Base-by-base conservation (phyloP, 2,329 filamentous ascomycete species). In the Diaporthe batatas region DNA sequence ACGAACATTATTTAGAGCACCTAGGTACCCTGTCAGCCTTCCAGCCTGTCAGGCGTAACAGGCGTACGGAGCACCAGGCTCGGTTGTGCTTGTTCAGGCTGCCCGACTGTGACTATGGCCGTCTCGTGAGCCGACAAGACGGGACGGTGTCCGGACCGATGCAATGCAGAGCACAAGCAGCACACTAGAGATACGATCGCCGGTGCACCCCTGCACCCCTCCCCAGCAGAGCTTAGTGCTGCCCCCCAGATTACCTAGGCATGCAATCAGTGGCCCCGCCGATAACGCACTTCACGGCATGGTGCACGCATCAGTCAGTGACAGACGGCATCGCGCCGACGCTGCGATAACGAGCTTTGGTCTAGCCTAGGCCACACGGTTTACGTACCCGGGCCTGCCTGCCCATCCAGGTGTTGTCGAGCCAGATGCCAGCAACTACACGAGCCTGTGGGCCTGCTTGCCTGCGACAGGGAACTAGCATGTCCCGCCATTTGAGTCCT, bases 401-500 rank as follows among this genome's bases (percentile, higher is more conserved):
- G 23, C 57, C 39, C 39, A 3, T 18, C 11, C n/a, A 47, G 39
- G 21, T n/a, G 39, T 44, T 14, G 5, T 34, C 21, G 23, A 34
- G n/a, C 21, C 29, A 36, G 21, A 29, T 29, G 29, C 29, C 29
- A 29, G 29, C 29, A 29, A 36, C 62, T 51, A 23, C 57, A 44
- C 29, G 59, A 51, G 32, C 62, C 25, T 23, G 62, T 32, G 62
- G 12, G 32, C 21, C 62, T 25, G 18, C 21, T 44, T 7, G 32
- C 21, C 62, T 25, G 18, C 21, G 44, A 34, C 44, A 51, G 59
- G 59, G 59, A 65, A n/a, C 44, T 36, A 29, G 62, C n/a, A 32
- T 67, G 32, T 53, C 32, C 62, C 62, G 62, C 62, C 62, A 67
- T 67, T 67, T 67, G 62, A 67, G 47, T 67, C 47, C 32, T 39